Evolutionary conservation across 2,329 filamentous ascomycete species (phyloP).

Genomic region (Aspergillus quadricinctus): DNA sequence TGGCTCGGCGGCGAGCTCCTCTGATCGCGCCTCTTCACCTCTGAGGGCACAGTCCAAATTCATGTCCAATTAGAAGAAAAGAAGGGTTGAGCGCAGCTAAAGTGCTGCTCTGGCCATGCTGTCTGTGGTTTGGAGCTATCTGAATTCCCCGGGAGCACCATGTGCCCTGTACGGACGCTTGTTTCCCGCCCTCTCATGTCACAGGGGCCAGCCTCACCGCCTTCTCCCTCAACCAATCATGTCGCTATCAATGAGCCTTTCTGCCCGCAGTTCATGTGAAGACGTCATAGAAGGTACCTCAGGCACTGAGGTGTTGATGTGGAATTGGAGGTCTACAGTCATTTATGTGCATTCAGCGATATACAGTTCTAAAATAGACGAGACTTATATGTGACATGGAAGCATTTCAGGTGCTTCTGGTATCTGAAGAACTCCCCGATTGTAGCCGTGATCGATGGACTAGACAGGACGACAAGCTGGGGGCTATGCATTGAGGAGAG

Average conservation of each 20-base stretch:
- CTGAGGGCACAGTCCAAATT: constrained; percentile 6
- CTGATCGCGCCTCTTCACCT: constrained; percentile 16
- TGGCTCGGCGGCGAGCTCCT: constrained; percentile 37
- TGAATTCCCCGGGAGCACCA: not conserved
- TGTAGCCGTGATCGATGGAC: not conserved
- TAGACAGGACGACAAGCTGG: not conserved
- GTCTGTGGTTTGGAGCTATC: not conserved
- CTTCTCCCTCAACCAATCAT: not conserved
- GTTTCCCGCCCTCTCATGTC: constrained; percentile 14
- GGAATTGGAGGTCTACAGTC: not conserved
- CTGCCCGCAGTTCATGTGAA: not conserved
- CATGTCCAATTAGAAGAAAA: constrained; percentile 12
- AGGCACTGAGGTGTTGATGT: not conserved
- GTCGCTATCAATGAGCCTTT: not conserved
- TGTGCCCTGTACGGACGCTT: not conserved
- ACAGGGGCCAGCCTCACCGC: constrained; percentile 4
- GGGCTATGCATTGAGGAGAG: not conserved
- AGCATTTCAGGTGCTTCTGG: not conserved
- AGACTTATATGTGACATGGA: not conserved
- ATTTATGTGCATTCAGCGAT: not conserved
- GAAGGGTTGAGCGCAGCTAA: constrained; percentile 2
- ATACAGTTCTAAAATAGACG: not conserved
- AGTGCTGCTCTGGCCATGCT: constrained; percentile 16
- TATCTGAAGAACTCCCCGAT: not conserved
- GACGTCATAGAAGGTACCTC: not conserved